These are phyloP conservation scores for Geotrichum histeridarum DNA, from an alignment of 1,139 yeast genomes.

Conservation along the genomic window DNA sequence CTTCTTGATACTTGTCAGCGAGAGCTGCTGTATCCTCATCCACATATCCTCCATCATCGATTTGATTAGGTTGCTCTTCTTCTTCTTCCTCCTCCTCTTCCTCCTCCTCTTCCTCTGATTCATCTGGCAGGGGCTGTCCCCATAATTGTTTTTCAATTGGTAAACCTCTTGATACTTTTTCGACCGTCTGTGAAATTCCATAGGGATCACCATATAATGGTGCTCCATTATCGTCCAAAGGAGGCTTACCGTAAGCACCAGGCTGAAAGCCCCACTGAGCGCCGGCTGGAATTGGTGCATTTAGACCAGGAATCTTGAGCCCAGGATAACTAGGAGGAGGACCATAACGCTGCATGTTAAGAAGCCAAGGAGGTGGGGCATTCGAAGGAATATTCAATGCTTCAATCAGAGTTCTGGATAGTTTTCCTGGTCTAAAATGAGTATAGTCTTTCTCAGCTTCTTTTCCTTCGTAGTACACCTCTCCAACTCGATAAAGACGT, in stretches of 20 bases:
- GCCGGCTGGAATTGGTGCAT: conserved; percentile 40
- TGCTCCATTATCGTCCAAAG: conserved; percentile 33
- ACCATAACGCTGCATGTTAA: conserved; percentile 64
- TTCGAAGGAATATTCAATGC: conserved; percentile 69
- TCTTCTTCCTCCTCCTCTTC: conserved; percentile 35
- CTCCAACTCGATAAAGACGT: conserved; percentile 61
- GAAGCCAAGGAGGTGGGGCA: conserved; percentile 77
- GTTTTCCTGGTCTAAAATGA: conserved; percentile 59
- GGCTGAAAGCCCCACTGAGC: conserved; percentile 41
- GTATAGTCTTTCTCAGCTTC: conserved; percentile 48
- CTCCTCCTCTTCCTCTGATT: conserved; percentile 33
- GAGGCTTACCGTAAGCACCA: conserved; percentile 43
- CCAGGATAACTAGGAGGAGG: conserved; percentile 81
- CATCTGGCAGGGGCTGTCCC: conserved; percentile 35
- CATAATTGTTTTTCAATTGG: conserved; percentile 38
- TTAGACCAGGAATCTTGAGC: conserved; percentile 53
- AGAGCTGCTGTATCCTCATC: conserved; percentile 29
- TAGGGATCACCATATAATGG: conserved; percentile 39
- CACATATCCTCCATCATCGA: conserved; percentile 27
- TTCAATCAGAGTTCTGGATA: conserved; percentile 52
- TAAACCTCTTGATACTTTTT: conserved; percentile 40
- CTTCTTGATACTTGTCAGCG: conserved; percentile 23
- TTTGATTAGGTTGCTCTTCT: conserved; percentile 28
- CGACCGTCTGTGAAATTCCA: conserved; percentile 27
- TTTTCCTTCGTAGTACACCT: conserved; percentile 73